Evolutionary conservation across 2,329 filamentous ascomycete genomes (phyloP), one percentile per base, ranked within the genome.

Genomic region (Biscogniauxia marginata): DNA sequence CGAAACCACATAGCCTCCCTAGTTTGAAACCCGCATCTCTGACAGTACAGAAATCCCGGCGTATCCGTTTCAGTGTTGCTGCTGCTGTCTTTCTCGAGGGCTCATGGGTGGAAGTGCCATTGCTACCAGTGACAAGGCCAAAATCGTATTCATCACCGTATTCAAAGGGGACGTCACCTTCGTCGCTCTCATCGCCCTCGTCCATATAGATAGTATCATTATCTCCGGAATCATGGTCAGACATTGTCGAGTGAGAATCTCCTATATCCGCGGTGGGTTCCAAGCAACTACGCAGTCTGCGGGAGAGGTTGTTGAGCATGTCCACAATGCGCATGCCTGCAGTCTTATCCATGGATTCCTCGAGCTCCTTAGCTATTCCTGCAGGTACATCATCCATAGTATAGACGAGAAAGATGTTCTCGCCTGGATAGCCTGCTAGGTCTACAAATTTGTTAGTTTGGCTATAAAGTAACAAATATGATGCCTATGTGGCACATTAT

Each of bases 1-100:
- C 68, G 18, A 85, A 73, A 18, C 79, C 75, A 11, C 79, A 79
- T 9, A 89, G 70, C 25, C 86, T 75, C 2, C 87, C 89, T 23
- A 93, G 77, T 59, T 82, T 87, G 71, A 91, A 90, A 0, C 91
- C 91, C 1, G 85, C 83, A 1, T 75, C 64, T 65, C 85, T 87
- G 2, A 82, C 84, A 20, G 72, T 71, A 43, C 75, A 77, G 7
- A 96, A 77, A 67, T 93, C 90, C 7, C 70, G 68, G 45, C 79
- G 77, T 53, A 90, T 75, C n/a, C 77, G 74, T 57, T 59, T 54
- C 4, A 68, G 22, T 21, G 50, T 13, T 9, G 13, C 21, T 16
- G 53, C 20, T 3, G 57, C 49, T 5, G 53, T 59, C 6, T 13
- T 24, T 8, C 1, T 44, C 19, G 64, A 52, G 62, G 56, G 11